Percentiles rank a stretch among this genome's conserved stretches.
phyloP scores from a whole-genome alignment of 345 rosid genomes.

The Kernera saxatilis region DNA sequence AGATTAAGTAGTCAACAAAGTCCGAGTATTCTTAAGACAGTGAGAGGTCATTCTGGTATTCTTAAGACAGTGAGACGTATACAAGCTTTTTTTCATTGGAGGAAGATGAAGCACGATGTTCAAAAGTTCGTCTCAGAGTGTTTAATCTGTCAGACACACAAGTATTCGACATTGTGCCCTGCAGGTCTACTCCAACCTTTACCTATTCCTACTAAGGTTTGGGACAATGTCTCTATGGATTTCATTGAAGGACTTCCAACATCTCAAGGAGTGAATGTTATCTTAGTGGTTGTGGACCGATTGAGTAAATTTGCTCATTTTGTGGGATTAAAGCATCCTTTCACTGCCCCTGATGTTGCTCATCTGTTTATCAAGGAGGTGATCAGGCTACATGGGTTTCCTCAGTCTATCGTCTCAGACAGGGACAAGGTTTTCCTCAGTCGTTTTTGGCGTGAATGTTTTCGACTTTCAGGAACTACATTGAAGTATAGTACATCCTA shows the following conservation, averaged over 20 bases:
- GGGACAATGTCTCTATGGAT: not conserved
- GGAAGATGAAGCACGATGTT: not conserved
- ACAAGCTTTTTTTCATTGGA: not conserved
- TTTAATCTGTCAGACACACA: not conserved
- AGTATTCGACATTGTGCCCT: not conserved
- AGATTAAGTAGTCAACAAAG: too few species aligned
- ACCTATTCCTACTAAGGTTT: not conserved
- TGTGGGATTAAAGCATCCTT: not conserved
- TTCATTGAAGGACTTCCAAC: not conserved
- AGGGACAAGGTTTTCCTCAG: not conserved
- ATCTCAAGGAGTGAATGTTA: not conserved
- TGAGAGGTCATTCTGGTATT: not conserved
- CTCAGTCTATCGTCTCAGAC: not conserved
- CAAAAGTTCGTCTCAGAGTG: not conserved
- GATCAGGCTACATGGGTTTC: not conserved
- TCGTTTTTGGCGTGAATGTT: not conserved
- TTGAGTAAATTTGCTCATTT: not conserved
- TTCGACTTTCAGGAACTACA: rapidly evolving
- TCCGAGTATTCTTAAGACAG: too few species aligned
- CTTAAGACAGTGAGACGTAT: not conserved
- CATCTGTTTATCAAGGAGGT: not conserved
- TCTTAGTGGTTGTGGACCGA: not conserved
- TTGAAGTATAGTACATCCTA: not conserved
- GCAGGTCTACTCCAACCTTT: not conserved
- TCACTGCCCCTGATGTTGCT: not conserved